These are phyloP conservation scores for Sicyos edulis DNA, from an alignment of 306 rosid species.

Conservation along the genomic window DNA sequence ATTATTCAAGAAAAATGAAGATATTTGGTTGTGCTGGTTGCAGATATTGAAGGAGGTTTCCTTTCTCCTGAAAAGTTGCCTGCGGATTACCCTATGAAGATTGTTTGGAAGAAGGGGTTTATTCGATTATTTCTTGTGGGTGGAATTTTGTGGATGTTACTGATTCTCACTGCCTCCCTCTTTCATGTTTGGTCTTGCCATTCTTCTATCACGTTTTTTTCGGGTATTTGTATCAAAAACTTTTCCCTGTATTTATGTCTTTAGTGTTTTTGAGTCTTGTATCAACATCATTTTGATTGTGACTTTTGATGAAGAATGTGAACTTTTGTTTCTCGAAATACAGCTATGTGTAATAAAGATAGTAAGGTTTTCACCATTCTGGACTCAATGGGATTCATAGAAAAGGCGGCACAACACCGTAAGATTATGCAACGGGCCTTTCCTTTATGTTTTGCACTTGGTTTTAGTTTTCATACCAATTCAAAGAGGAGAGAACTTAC, in stretches of 20 bases:
- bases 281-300: slow-evolving; percentile 14
- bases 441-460: slow-evolving; percentile 23
- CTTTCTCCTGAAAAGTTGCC: slow-evolving; percentile 45
- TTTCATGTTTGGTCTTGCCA: slow-evolving; percentile 94
- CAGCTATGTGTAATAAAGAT: slow-evolving; percentile 89
- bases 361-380: slow-evolving; percentile 69
- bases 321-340: slow-evolving; percentile 34
- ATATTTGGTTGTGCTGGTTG: slow-evolving; percentile 29
- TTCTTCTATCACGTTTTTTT: slow-evolving; percentile 62
- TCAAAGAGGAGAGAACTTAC: not conserved
- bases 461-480: not conserved
- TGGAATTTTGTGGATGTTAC: slow-evolving; percentile 88
- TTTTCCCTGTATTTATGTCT: slow-evolving; percentile 10
- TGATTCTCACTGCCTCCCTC: slow-evolving; percentile 74
- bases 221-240: slow-evolving; percentile 42
- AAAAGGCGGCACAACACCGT: slow-evolving; percentile 69
- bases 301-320: not conserved
- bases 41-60: slow-evolving; percentile 60
- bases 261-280: slow-evolving; percentile 16
- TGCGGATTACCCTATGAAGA: slow-evolving; percentile 65
- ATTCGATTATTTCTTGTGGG: slow-evolving; percentile 74
- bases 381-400: slow-evolving; percentile 57
- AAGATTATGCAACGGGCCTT: slow-evolving; percentile 32
- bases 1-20: slow-evolving; percentile 18
- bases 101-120: slow-evolving; percentile 87